Conservation (phyloP, 1,284 basidiomycete genomes). For the Ceratobasidium sp. region DNA sequence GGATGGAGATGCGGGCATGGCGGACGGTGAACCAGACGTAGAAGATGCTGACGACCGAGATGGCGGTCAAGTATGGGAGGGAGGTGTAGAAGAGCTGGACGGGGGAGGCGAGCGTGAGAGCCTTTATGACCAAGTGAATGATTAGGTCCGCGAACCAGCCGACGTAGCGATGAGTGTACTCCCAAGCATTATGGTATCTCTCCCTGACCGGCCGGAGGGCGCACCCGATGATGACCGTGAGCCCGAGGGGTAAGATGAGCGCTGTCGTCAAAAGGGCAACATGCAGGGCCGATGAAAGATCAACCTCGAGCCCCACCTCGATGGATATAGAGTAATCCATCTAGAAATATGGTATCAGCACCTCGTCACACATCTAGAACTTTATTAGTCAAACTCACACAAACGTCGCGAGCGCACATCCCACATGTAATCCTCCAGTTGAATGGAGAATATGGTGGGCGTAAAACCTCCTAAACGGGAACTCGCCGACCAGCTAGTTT, state of each 20-base stretch:
- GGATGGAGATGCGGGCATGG: slow-evolving; percentile 3
- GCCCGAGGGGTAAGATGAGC: slow-evolving; percentile 7
- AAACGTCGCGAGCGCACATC: slow-evolving; percentile 31
- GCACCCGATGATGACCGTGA: slow-evolving; percentile 22
- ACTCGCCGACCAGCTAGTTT: slow-evolving; percentile 2
- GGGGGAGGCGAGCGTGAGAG: background rate
- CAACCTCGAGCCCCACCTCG: background rate
- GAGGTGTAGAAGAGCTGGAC: slow-evolving; percentile 2
- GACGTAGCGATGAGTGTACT: slow-evolving; percentile 33
- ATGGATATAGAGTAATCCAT: slow-evolving; percentile 15
- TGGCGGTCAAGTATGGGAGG: slow-evolving; percentile 16
- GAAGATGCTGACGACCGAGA: slow-evolving; percentile 12
- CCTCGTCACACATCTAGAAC: background rate
- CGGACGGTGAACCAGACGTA: slow-evolving; percentile 41
- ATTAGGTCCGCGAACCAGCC: slow-evolving; percentile 34
- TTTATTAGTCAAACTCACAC: background rate
- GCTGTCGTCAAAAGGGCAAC: slow-evolving; percentile 16
- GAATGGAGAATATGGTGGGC: slow-evolving; percentile 30
- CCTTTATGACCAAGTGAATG: slow-evolving; percentile 1
- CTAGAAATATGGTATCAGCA: slow-evolving; percentile 1
- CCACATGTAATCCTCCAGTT: slow-evolving; percentile 22
- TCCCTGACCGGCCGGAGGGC: slow-evolving; percentile 29
- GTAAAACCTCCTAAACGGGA: slow-evolving; percentile 29
- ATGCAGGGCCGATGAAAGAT: slow-evolving; percentile 4
- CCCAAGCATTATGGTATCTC: slow-evolving; percentile 35